phyloP scores from a whole-genome alignment of 768 basidiomycete species.

The Tricholoma sp. region DNA sequence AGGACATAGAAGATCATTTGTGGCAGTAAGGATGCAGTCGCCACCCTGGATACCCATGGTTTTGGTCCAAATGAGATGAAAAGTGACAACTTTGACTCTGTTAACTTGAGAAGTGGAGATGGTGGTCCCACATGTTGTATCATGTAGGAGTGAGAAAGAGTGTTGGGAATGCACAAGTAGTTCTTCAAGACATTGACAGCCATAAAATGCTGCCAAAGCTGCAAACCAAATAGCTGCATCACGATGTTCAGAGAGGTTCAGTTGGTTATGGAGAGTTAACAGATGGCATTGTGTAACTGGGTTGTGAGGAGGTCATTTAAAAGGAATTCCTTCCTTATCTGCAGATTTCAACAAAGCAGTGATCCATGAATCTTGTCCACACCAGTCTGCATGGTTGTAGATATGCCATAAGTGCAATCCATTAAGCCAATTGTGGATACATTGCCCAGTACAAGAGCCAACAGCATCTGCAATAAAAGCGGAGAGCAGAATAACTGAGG shows the following conservation, averaged over 20 bases:
- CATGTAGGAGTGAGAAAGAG: not conserved
- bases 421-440: too few species aligned
- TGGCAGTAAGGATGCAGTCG: conserved; percentile 9
- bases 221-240: conserved; percentile 13
- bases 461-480: too few species aligned
- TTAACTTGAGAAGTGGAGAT: not conserved
- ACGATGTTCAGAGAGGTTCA: not conserved
- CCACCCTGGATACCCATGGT: not conserved
- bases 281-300: too few species aligned
- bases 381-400: too few species aligned
- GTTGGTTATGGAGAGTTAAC: not conserved
- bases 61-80: conserved; percentile 16
- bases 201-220: conserved; percentile 10
- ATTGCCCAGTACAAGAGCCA: too few species aligned
- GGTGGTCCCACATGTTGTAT: not conserved
- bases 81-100: not conserved
- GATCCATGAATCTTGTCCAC: too few species aligned
- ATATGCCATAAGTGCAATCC: too few species aligned
- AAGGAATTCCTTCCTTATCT: too few species aligned
- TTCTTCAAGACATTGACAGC: not conserved
- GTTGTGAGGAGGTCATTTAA: too few species aligned
- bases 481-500: too few species aligned
- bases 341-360: too few species aligned
- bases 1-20: conserved; percentile 11
- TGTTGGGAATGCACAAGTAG: not conserved